Evolutionary conservation across 179 eudicot species (phyloP), one percentile per base, ranked within the genome.

Genomic region (Carnegiea gigantea): DNA sequence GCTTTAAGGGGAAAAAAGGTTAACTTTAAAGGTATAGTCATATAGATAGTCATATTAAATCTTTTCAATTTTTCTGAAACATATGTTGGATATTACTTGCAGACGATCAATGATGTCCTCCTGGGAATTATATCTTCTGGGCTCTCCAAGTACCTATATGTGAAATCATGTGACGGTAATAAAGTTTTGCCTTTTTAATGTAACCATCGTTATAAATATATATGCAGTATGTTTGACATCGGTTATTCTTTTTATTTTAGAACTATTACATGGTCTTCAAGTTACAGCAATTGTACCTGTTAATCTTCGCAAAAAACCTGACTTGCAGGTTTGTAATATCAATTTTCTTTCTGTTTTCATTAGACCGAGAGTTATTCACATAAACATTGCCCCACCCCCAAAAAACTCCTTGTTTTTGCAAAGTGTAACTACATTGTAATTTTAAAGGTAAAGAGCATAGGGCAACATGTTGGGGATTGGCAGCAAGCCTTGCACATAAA

Each of bases 61-160:
- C 44, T 40, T 40, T 4, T 40, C 8, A 0, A 17, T 17, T 12
- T 51, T 51, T 51, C 0, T 40, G 14, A 67, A 9, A 1, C 1
- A 67, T 3, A 6, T 17, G 6, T 67, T 28, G 72, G 1, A 28
- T 6, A 54, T 30, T 2, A 6, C 24, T 0, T 82, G 87, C 92
- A 93, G 97, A 92, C 97, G 1, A 81, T 92, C 5, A 93, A 93
- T 72, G 97, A 93, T 73, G 95, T 92, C 20, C 92, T 93, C 36
- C 84, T 91, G n/a, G 98, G 93, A 11, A 57, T 92, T 20, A 78
- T 93, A 64, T 89, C 97, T 0, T 80, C 81, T 53, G 98, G 95
- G 26, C 81, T 93, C 5, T 90, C 93, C 9, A 90, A 80, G 73
- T 93, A 93, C 80, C 57, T 92, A 49, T 80, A 87, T 57, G 53